Evolutionary conservation across 192 early-diverging fungal species (phyloP).

Genomic region (Backusella parvicylindrica): DNA sequence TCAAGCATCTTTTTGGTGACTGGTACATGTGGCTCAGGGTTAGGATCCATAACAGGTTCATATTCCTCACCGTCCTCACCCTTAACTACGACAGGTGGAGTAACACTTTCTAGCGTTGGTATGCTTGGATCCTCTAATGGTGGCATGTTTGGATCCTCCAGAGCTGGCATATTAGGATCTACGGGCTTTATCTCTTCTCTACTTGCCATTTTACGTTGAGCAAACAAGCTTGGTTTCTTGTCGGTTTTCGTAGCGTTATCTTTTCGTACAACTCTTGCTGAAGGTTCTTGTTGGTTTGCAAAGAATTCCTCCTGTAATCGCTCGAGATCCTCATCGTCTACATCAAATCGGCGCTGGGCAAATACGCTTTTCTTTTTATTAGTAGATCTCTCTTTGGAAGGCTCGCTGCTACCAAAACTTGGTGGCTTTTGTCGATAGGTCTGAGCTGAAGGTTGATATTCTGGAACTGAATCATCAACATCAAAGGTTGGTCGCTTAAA

Average conservation of each 20-base stretch:
- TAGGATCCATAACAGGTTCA: slow-evolving; percentile 12
- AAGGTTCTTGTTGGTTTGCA: slow-evolving; percentile 27
- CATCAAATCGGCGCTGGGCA: neutral
- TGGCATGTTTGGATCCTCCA: slow-evolving; percentile 12
- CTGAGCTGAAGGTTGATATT: neutral
- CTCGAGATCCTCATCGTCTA: slow-evolving; percentile 47
- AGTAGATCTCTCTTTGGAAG: neutral
- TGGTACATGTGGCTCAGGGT: slow-evolving; percentile 21
- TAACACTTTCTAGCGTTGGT: neutral
- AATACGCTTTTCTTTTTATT: neutral
- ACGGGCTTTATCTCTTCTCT: too few relatives aligned
- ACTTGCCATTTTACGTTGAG: neutral
- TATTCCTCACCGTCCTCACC: neutral
- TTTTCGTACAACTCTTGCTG: slow-evolving; percentile 38
- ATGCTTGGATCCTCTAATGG: neutral
- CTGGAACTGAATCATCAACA: neutral
- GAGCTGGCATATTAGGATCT: slow-evolving; percentile 8
- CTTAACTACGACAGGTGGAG: neutral
- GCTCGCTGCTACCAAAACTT: neutral
- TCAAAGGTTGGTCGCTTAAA: slow-evolving; percentile 8
- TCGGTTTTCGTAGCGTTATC: slow-evolving; percentile 17
- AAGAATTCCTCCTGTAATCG: slow-evolving; percentile 50
- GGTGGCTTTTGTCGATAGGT: neutral
- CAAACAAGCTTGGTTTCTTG: slow-evolving; percentile 13
- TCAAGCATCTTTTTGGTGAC: slow-evolving; percentile 33